Percentiles rank a stretch among this genome's conserved stretches.
These are phyloP conservation scores for Carex parvula DNA, from an alignment of 176 grass and related monocot species.

Conservation along the genomic window DNA sequence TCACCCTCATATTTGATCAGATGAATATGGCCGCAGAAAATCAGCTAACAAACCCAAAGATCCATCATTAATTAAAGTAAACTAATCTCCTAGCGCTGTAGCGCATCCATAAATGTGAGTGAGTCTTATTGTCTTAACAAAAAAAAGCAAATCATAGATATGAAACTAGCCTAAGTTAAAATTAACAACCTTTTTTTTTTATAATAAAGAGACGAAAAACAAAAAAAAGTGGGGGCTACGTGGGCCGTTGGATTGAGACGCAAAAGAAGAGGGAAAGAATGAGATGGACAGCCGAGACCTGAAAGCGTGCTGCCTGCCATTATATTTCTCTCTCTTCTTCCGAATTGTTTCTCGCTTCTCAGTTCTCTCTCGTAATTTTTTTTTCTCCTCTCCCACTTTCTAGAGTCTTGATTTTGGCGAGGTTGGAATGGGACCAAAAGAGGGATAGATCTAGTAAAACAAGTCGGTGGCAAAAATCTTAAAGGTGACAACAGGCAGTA, in stretches of 20 bases:
- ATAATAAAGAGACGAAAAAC: neutral
- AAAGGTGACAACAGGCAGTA: slow-evolving; percentile 18
- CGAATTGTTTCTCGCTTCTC: neutral
- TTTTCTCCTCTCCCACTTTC: neutral
- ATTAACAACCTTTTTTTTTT: neutral
- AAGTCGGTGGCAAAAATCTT: slow-evolving; percentile 26
- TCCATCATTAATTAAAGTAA: neutral
- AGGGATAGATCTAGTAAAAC: slow-evolving; percentile 25
- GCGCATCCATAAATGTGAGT: neutral
- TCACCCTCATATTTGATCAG: neutral
- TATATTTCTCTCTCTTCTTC: slow-evolving; percentile 23
- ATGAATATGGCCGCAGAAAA: neutral
- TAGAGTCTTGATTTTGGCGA: slow-evolving; percentile 1
- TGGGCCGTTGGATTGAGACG: slow-evolving; percentile 24
- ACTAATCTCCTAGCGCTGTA: neutral
- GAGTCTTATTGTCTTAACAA: too few relatives aligned
- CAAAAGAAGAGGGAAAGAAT: slow-evolving; percentile 50
- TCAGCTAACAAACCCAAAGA: neutral
- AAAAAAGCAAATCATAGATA: slow-evolving; percentile 12
- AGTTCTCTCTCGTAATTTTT: neutral
- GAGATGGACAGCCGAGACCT: slow-evolving; percentile 62
- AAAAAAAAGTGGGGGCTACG: slow-evolving; percentile 3
- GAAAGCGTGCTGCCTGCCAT: slow-evolving; percentile 99
- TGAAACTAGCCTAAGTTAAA: neutral
- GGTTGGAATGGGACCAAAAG: slow-evolving; percentile 23